Percentiles rank a stretch among this genome's conserved stretches.
These are phyloP conservation scores for Alternaria gaisen DNA, from an alignment of 2,329 filamentous ascomycete species.

Conservation along the genomic window DNA sequence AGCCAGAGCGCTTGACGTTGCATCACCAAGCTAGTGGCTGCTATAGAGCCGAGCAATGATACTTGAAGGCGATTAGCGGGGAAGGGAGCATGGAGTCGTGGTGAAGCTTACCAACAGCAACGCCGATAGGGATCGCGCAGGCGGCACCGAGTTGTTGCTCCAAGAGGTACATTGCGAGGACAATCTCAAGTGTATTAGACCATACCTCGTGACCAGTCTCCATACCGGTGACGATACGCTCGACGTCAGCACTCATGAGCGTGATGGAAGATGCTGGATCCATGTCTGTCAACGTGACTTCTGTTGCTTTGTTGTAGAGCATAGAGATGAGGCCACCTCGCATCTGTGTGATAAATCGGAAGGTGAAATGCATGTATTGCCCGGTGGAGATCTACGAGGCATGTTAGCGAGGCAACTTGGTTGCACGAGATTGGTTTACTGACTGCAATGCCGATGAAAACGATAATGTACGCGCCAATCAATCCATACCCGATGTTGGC, in stretches of 20 bases:
- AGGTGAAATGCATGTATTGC: conserved; percentile 47
- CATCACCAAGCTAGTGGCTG: conserved; percentile 42
- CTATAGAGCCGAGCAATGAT: conserved; percentile 39
- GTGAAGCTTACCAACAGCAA: conserved; percentile 50
- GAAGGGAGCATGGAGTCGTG: not conserved
- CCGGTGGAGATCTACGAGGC: conserved; percentile 41
- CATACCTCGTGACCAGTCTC: conserved; percentile 48
- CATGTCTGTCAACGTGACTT: conserved; percentile 39
- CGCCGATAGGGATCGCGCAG: conserved; percentile 58
- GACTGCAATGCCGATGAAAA: conserved; percentile 48
- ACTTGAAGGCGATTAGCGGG: conserved; percentile 14
- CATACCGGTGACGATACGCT: conserved; percentile 48
- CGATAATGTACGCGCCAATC: conserved; percentile 46
- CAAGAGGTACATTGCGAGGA: conserved; percentile 59
- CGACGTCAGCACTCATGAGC: conserved; percentile 50
- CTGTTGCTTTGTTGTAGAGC: conserved; percentile 47
- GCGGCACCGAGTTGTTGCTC: conserved; percentile 58
- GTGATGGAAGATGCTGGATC: conserved; percentile 45
- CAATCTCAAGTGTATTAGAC: conserved; percentile 54
- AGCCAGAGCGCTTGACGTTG: conserved; percentile 53
- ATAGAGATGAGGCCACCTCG: conserved; percentile 49
- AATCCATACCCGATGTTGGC: conserved; percentile 45
- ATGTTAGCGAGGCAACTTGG: conserved; percentile 21
- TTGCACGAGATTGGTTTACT: conserved; percentile 14
- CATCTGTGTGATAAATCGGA: conserved; percentile 48